Base-by-base conservation (phyloP, 192 early-diverging fungal genomes). In the Borealophlyctis nickersoniae region DNA sequence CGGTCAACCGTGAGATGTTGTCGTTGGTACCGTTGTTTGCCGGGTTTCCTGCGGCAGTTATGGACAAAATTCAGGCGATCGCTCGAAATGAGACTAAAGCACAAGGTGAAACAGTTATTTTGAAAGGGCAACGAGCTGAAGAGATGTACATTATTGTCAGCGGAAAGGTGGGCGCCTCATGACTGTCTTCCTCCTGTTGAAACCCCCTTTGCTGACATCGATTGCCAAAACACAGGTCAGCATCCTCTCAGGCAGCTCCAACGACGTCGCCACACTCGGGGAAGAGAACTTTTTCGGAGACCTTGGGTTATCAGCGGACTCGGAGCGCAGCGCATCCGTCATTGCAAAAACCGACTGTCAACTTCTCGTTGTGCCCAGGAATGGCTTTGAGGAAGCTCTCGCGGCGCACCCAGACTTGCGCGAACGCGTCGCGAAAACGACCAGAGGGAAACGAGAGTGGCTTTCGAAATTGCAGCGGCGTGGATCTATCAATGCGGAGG, bases 241-340 rank as follows among this genome's bases (percentile, higher is more conserved):
- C 13, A 7, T 7, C 26, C 27, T 9, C 9, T 53, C 52, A 53
- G 45, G 27, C 54, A 24, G 13, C 13, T 53, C 52, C 52, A 31
- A 35, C 31, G 32, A 36, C 14, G 4, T 63, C 5, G 67, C 60
- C 27, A 62, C 62, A 14, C 53, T 69, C 16, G 30, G 50, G 34
- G 69, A 62, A 26, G 50, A 52, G 4, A 31, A 51, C 4, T 72
- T 79, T 51, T 80, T 80, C 58, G 75, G 75, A 0, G 73, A 77
- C 48, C 62, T 77, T 1, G 74, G 73, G 32, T 48, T 77, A 13
- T 62, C 72, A 72, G 39, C 65, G 70, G 76, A 23, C 27, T 11
- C 31, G 77, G 75, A 77, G 45, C 65, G 74, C 35, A 73, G 67
- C 3, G 75, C 78, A 5, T 63, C 60, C 14, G 63, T 80, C 16